Evolutionary conservation across 306 rosid genomes (phyloP).

Genomic region (Mucuna pruriens): DNA sequence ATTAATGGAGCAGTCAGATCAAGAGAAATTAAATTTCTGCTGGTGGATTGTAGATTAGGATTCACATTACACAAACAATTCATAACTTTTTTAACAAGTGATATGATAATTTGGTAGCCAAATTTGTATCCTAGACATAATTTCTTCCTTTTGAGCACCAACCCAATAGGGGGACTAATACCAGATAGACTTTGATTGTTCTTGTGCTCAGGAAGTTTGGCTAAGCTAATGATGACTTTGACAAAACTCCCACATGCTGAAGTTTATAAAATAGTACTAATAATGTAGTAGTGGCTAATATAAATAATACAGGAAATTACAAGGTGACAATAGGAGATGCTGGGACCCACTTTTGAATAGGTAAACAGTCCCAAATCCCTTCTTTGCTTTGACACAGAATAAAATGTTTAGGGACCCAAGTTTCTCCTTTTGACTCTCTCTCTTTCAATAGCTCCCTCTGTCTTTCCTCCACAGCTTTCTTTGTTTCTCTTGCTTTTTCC

Average conservation of each 20-base stretch:
- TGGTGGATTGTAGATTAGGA: not conserved
- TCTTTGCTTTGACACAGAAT: slow-evolving; percentile 54
- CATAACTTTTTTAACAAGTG: not conserved
- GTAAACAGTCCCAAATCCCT: slow-evolving; percentile 67
- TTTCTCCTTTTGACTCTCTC: slow-evolving; percentile 53
- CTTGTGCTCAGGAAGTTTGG: slow-evolving; percentile 7
- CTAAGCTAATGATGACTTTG: slow-evolving; percentile 25
- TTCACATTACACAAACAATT: not conserved
- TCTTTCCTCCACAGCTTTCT: slow-evolving; percentile 69
- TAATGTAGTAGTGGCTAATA: slow-evolving; percentile 14
- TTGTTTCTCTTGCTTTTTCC: slow-evolving; percentile 72
- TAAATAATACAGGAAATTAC: slow-evolving; percentile 18
- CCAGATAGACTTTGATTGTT: not conserved
- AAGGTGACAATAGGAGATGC: slow-evolving; percentile 59
- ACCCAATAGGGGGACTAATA: slow-evolving; percentile 12
- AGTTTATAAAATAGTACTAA: slow-evolving; percentile 16
- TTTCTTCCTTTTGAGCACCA: slow-evolving; percentile 5
- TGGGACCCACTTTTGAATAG: slow-evolving; percentile 66
- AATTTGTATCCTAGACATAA: not conserved
- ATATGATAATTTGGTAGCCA: slow-evolving; percentile 1
- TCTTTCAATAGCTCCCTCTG: slow-evolving; percentile 59
- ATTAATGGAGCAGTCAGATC: slow-evolving; percentile 3
- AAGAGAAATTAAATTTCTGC: slow-evolving; percentile 11
- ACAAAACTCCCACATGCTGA: not conserved
- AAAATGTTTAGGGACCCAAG: slow-evolving; percentile 75